Evolutionary conservation across 495 filamentous ascomycete species (phyloP).

Genomic region (Symbiotaphrina buchneri): DNA sequence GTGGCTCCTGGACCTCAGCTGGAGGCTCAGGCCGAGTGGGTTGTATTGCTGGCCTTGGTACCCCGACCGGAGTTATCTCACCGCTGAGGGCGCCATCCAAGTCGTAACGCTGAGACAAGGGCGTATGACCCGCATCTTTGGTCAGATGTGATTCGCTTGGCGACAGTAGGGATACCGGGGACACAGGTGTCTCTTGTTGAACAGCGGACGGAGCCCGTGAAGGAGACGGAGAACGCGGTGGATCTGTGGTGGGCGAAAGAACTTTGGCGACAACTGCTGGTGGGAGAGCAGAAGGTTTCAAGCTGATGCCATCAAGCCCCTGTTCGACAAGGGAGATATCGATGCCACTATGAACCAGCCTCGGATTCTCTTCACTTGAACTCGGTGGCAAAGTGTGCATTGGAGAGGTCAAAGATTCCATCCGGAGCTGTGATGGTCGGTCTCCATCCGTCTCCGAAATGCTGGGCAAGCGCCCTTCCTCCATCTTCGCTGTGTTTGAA

Average conservation of each 20-base stretch:
- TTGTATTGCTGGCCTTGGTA: neutral
- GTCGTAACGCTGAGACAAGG: neutral
- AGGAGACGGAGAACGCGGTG: conserved; percentile 1
- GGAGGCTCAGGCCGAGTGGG: conserved; percentile 3
- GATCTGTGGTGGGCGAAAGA: conserved; percentile 1
- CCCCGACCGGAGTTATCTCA: neutral
- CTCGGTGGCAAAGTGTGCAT: neutral
- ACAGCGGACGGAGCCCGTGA: neutral
- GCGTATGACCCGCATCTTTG: conserved; percentile 5
- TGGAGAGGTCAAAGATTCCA: neutral
- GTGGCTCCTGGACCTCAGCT: conserved; percentile 5
- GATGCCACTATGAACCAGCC: conserved; percentile 1
- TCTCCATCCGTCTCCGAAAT: conserved; percentile 1
- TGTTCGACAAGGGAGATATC: conserved; percentile 5
- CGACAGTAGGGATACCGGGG: neutral
- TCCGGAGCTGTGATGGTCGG: neutral
- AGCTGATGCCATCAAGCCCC: conserved; percentile 4
- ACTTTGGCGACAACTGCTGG: conserved; percentile 2
- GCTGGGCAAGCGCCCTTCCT: conserved; percentile 1
- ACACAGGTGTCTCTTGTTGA: neutral
- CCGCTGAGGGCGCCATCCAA: conserved; percentile 1
- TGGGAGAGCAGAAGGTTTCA: conserved; percentile 5
- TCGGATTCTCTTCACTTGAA: neutral
- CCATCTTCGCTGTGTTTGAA: conserved; percentile 1
- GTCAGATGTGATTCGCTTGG: conserved; percentile 1